These are phyloP conservation scores for Pezicula rhizophila DNA, from an alignment of 2,329 filamentous ascomycete genomes.

Conservation along the genomic window DNA sequence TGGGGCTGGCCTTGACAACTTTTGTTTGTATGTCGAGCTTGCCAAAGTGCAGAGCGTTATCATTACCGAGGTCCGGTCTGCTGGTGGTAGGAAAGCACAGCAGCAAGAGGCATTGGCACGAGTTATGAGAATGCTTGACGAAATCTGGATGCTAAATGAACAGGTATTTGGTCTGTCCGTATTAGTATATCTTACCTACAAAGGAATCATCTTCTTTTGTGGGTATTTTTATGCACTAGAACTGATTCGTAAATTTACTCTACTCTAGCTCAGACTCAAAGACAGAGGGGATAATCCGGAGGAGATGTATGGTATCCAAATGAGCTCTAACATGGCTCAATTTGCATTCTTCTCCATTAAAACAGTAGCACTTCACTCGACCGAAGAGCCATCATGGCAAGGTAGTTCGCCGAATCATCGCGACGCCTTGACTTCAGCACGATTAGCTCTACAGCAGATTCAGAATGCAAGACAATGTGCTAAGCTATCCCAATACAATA, in stretches of 20 bases:
- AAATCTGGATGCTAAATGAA: constrained; percentile 4
- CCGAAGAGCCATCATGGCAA: not conserved
- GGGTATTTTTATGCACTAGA: no score
- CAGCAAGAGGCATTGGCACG: not conserved
- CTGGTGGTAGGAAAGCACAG: not conserved
- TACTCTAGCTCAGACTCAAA: not conserved
- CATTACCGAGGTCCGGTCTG: constrained; percentile 1
- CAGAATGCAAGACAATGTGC: constrained; percentile 4
- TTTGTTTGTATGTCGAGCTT: constrained; percentile 7
- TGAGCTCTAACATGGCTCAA: constrained; percentile 7
- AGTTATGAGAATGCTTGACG: constrained; percentile 3
- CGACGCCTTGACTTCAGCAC: constrained; percentile 1
- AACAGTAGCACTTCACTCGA: constrained; percentile 5
- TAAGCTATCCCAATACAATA: constrained; percentile 4
- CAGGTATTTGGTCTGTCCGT: not conserved
- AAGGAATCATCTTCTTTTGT: not conserved
- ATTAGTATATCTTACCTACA: not conserved
- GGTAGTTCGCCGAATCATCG: constrained; percentile 2
- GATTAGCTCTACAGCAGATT: constrained; percentile 2
- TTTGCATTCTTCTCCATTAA: constrained; percentile 9
- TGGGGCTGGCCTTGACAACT: constrained; percentile 3
- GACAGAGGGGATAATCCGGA: not conserved
- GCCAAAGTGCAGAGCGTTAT: constrained; percentile 3
- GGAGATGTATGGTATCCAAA: constrained; percentile 1
- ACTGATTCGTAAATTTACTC: no score